These are phyloP conservation scores for Talaromyces wortmannii DNA, from an alignment of 495 filamentous ascomycete genomes.

Conservation along the genomic window DNA sequence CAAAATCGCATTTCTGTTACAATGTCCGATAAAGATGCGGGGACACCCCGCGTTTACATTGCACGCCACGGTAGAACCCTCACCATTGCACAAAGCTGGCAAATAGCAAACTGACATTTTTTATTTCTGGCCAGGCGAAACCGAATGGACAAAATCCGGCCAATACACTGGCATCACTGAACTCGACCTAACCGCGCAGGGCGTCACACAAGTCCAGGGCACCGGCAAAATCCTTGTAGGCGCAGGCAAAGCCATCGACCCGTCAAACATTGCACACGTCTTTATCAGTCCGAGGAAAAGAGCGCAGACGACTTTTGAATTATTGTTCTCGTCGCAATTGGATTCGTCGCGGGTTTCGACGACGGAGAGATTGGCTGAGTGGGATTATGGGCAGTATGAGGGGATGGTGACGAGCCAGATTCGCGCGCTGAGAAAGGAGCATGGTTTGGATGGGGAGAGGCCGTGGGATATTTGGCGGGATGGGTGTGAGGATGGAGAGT, in stretches of 20 bases:
- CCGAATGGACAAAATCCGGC: conserved; percentile 82
- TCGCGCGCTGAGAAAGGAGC: conserved; percentile 44
- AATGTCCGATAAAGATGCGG: conserved; percentile 42
- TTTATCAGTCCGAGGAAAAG: conserved; percentile 75
- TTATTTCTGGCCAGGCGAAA: conserved; percentile 51
- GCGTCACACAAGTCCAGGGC: conserved; percentile 62
- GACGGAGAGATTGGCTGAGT: conserved; percentile 68
- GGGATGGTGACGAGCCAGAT: conserved; percentile 67
- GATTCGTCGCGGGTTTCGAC: conserved; percentile 34
- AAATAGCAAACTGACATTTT: no score
- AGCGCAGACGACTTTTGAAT: conserved; percentile 68
- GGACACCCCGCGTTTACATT: conserved; percentile 32
- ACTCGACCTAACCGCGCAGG: conserved; percentile 68
- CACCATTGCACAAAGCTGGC: background rate
- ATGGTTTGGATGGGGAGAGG: conserved; percentile 48
- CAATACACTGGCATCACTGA: conserved; percentile 81
- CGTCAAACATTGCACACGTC: conserved; percentile 63
- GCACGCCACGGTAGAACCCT: conserved; percentile 25
- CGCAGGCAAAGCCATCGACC: conserved; percentile 68
- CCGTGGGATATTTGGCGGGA: conserved; percentile 79
- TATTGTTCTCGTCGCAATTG: conserved; percentile 45
- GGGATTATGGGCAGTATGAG: conserved; percentile 87
- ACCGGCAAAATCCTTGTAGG: conserved; percentile 71
- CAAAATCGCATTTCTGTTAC: background rate
- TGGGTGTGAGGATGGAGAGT: conserved; percentile 59